phyloP scores from a whole-genome alignment of 306 rosid species.

The Vigna mungo region DNA sequence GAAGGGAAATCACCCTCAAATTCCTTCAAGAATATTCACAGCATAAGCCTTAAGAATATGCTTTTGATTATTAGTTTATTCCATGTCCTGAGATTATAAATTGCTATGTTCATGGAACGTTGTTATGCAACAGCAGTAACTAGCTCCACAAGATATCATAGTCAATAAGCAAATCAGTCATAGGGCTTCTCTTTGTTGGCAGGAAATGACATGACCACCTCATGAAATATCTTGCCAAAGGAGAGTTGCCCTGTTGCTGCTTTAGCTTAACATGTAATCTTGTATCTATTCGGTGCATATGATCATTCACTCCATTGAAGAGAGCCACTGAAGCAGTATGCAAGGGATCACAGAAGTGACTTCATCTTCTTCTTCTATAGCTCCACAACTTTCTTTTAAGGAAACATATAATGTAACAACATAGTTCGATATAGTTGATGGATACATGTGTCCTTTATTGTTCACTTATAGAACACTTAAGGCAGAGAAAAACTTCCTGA shows the following conservation, averaged over 20 bases:
- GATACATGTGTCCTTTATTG: not conserved
- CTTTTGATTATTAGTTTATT: slow-evolving; percentile 51
- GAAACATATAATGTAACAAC: not conserved
- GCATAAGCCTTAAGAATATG: slow-evolving; percentile 57
- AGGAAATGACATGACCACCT: not conserved
- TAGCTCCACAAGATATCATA: not conserved
- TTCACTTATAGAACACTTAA: too few relatives aligned
- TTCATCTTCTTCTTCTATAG: not conserved
- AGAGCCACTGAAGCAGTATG: not conserved
- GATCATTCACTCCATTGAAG: not conserved
- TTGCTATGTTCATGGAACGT: slow-evolving; percentile 24
- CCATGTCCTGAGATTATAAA: slow-evolving; percentile 53
- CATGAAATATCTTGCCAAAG: slow-evolving; percentile 34
- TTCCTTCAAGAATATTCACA: slow-evolving; percentile 37
- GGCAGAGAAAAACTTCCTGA: too few relatives aligned
- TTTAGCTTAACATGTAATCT: slow-evolving; percentile 29
- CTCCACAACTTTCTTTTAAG: not conserved
- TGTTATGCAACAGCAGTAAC: slow-evolving; percentile 30
- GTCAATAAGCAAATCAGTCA: slow-evolving; percentile 39
- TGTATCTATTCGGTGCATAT: not conserved
- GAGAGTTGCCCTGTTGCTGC: slow-evolving; percentile 40
- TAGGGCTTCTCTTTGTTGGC: slow-evolving; percentile 44
- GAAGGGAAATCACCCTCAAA: slow-evolving; percentile 4
- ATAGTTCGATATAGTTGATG: too few relatives aligned
- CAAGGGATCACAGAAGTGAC: not conserved